Conservation (phyloP, 1,139 yeast genomes). For the Hyphopichia fennica region DNA sequence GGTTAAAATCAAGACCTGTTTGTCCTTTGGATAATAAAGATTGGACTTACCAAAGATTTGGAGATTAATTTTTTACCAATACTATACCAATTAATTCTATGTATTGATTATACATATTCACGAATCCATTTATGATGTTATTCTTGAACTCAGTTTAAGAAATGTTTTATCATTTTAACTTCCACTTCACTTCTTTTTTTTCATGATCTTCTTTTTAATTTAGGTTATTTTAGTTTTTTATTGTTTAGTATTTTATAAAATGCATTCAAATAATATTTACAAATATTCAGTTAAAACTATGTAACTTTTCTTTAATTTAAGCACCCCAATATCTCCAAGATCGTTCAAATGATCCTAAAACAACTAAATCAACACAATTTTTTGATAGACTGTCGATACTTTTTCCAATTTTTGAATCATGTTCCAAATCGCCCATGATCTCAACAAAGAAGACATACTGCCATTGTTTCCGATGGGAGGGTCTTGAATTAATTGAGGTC, state of each 20-base stretch:
- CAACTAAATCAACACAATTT: slow-evolving; percentile 33
- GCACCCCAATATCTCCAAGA: slow-evolving; percentile 23
- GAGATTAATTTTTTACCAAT: slow-evolving; percentile 29
- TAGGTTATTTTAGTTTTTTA: neutral
- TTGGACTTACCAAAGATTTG: slow-evolving; percentile 88
- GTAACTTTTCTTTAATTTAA: neutral
- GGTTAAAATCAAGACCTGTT: slow-evolving; percentile 96
- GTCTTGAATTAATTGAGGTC: slow-evolving; percentile 73
- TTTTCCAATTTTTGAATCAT: slow-evolving; percentile 17
- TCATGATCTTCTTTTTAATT: neutral
- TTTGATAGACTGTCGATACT: slow-evolving; percentile 19
- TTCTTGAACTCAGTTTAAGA: neutral
- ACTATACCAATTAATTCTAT: no score
- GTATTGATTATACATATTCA: slow-evolving; percentile 27
- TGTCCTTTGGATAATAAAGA: slow-evolving; percentile 96
- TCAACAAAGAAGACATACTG: slow-evolving; percentile 83
- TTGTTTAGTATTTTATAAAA: neutral
- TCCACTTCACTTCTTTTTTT: neutral
- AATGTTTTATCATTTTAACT: neutral
- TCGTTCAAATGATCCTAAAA: slow-evolving; percentile 38
- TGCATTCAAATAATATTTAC: neutral
- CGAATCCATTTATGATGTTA: slow-evolving; percentile 25
- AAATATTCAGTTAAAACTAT: neutral
- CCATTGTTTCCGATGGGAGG: slow-evolving; percentile 70
- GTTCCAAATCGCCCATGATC: slow-evolving; percentile 32